Evolutionary conservation across 805 yeast species (phyloP), one percentile per base, ranked within the genome.

Genomic region (Yamadazyma ubonensis): DNA sequence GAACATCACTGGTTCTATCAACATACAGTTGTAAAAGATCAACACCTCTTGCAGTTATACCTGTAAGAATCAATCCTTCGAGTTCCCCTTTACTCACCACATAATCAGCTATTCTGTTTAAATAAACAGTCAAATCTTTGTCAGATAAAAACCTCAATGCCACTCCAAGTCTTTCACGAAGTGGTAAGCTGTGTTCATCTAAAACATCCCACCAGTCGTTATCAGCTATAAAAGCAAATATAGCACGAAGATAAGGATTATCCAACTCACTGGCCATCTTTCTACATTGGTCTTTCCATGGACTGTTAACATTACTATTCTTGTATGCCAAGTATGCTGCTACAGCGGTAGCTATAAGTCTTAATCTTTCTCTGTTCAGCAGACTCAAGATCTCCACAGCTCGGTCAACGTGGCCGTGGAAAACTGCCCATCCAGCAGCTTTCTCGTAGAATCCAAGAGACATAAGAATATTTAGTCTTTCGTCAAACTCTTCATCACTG

Each of bases 381-480:
- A 76, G 70, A 0, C 86, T 79, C 39, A 91, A 65, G n/a, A 88
- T 83, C 30, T 78, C 79, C 3, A 90, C 85, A 0, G 97, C 96
- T 36, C 80, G 73, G 2, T 77, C 73, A 2, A 91, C 85, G 58
- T 89, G 86, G 5, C 96, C 96, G 56, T 87, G 91, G 59, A 91
- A 91, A 0, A 89, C 90, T 0, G 97, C 97, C 95, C 96, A 87
- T 0, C 95, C 98, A 1, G 97, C 99, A 0, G 99, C 98, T 55
- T 91, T 82, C 45, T 89, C 96, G 46, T 75, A 76, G 43, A 77
- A 75, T 0, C 85, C 89, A 11, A 66, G 59, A 0, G 65, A 59
- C 16, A 82, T 77, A 29, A 91, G 68, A 29, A 70, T 67, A 16
- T 65, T 62, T 28, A 86, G 72, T 45, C 83, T 80, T 28, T 75